Conservation (phyloP, 257 asterid genomes). For the Nicotiana benthamiana region DNA sequence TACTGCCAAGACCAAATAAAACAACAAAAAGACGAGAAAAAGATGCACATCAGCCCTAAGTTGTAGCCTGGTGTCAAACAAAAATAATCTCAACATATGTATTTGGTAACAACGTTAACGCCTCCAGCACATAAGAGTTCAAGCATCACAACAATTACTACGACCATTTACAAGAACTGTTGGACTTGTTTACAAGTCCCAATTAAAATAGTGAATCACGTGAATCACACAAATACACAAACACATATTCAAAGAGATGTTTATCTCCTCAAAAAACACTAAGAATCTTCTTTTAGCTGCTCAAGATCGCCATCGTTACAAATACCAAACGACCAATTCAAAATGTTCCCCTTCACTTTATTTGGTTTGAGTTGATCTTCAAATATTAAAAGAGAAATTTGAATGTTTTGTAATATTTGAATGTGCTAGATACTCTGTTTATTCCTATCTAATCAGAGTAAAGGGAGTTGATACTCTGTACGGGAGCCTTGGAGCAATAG, state of each 20-base stretch:
- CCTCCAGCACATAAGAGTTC: not conserved
- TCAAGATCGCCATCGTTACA: not conserved
- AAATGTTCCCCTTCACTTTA: not conserved
- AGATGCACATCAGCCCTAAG: not conserved
- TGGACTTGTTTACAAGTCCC: no score
- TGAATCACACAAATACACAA: not conserved
- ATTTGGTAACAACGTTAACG: not conserved
- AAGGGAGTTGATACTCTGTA: no score
- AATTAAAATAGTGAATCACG: not conserved
- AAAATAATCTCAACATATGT: not conserved
- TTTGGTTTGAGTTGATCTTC: not conserved
- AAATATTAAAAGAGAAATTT: not conserved
- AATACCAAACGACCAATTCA: not conserved
- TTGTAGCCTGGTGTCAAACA: not conserved
- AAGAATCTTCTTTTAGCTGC: not conserved
- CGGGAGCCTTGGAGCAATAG: no score
- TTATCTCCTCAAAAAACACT: not conserved
- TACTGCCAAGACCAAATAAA: slow-evolving; percentile 4
- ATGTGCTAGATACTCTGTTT: no score
- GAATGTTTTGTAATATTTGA: not conserved
- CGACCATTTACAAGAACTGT: no score
- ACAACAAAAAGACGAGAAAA: not conserved
- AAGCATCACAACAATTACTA: not conserved
- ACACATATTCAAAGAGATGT: not conserved
- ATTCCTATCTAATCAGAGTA: no score